Evolutionary conservation across 139 green algal species (phyloP), one percentile per base, ranked within the genome.

Genomic region (Choricystis sp.): DNA sequence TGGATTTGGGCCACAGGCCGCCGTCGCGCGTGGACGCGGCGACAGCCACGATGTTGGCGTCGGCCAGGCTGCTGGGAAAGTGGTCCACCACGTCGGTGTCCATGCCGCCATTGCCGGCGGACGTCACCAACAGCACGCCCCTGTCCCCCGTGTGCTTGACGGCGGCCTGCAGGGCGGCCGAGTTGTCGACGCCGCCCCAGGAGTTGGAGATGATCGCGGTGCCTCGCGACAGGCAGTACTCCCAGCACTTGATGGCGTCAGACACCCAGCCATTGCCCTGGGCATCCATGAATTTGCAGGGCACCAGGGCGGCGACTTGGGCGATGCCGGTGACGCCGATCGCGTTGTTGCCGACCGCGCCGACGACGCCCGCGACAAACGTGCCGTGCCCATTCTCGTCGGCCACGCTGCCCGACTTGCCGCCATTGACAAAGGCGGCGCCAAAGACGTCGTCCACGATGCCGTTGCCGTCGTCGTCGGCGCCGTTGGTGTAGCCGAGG

Each of bases 401-500:
- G 14, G 40, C 9, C 40, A 52, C 40, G 40, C 16, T 16, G 40
- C 40, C 40, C 16, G 40, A 52, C 40, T 9, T 16, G 16, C 9
- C 40, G 40, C 40, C 40, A 16, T 52, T 16, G 9, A 52, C 9
- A 16, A 52, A 52, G 40, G 40, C 9, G 9, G 40, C 40, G 40
- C 40, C 40, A 9, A 16, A 9, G 40, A 52, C 40, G 40, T 52
- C 40, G 40, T 52, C 40, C 9, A 52, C 40, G 40, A 52, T 52
- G 85, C 81, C 80, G 30, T 86, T 86, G 26, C 52, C 57, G 64
- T 89, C 82, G 63, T 89, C 73, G 55, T 89, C 83, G 2, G 83
- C 60, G 19, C 74, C 75, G 66, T 89, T 79, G 52, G 61, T 73
- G 4, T 70, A 52, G 9, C 9, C 9, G 9, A 16, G 16, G 9